Conservation (phyloP, 345 rosid species). For the Bruguiera gymnorhiza region DNA sequence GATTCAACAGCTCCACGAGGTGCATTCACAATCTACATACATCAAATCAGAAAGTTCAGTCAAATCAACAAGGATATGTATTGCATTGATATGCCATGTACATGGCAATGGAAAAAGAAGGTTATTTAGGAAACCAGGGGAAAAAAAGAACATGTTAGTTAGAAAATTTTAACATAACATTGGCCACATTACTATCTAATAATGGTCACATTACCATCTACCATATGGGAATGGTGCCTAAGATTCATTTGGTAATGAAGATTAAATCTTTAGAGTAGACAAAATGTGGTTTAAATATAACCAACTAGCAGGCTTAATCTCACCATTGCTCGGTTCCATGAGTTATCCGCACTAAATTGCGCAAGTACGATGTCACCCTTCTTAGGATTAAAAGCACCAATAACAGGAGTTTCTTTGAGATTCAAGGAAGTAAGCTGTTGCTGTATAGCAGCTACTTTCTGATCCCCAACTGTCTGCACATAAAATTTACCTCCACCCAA, state of each 20-base stretch:
- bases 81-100: not conserved
- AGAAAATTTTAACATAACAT: not conserved
- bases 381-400: constrained; percentile 88
- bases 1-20: constrained; percentile 76
- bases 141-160: not conserved
- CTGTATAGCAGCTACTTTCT: constrained; percentile 72
- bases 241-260: not conserved
- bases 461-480: constrained; percentile 80
- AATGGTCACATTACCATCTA: no score
- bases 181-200: not conserved
- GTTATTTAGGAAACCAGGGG: not conserved
- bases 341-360: constrained; percentile 89
- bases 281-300: not conserved
- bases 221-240: no score
- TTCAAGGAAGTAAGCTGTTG: constrained; percentile 69
- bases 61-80: not conserved
- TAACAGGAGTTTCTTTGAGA: constrained; percentile 71
- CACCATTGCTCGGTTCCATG: constrained; percentile 99
- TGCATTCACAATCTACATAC: constrained; percentile 68
- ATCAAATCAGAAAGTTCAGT: constrained; percentile 8
- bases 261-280: not conserved
- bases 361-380: constrained; percentile 89
- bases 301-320: not conserved
- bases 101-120: not conserved
- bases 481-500: constrained; percentile 86